A percentile compares a stretch with the other conserved stretches of the same genome.
These are phyloP conservation scores for Globisporangium emineosum DNA, from an alignment of 352 stramenopile species.

Conservation along the genomic window DNA sequence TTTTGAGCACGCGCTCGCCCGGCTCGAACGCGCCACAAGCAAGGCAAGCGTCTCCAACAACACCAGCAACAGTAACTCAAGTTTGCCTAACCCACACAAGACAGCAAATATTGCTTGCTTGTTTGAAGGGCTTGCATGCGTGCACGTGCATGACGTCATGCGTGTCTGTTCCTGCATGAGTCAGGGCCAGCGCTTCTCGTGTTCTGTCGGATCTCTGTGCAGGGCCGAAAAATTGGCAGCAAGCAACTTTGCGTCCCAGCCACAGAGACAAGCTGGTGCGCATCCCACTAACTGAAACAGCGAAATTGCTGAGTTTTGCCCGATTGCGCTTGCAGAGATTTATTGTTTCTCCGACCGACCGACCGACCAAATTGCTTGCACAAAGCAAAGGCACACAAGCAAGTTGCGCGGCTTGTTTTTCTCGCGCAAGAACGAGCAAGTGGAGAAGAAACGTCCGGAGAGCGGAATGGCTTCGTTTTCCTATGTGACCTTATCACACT, in stretches of 20 bases:
- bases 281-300: not conserved
- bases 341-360: not conserved
- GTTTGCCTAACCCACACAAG: no score
- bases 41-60: not conserved
- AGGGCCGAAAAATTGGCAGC: slow-evolving; percentile 6
- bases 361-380: not conserved
- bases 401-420: slow-evolving; percentile 1
- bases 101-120: not conserved
- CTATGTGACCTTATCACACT: not conserved
- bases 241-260: slow-evolving; percentile 5
- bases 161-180: slow-evolving; percentile 2
- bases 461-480: not conserved
- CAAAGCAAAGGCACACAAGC: not conserved
- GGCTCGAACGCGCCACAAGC: slow-evolving; percentile 6
- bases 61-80: not conserved
- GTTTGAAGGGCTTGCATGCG: not conserved
- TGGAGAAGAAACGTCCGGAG: not conserved
- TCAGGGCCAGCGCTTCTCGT: not conserved
- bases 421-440: not conserved
- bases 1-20: not conserved
- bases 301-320: not conserved
- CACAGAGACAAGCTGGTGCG: slow-evolving; percentile 7
- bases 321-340: not conserved
- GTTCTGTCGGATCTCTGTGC: slow-evolving; percentile 2
- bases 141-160: not conserved